A percentile compares a stretch with the other conserved stretches of the same genome.
Evolutionary conservation across 176 grass and related monocot genomes (phyloP).

Genomic region (Rhynchospora tenuis): DNA sequence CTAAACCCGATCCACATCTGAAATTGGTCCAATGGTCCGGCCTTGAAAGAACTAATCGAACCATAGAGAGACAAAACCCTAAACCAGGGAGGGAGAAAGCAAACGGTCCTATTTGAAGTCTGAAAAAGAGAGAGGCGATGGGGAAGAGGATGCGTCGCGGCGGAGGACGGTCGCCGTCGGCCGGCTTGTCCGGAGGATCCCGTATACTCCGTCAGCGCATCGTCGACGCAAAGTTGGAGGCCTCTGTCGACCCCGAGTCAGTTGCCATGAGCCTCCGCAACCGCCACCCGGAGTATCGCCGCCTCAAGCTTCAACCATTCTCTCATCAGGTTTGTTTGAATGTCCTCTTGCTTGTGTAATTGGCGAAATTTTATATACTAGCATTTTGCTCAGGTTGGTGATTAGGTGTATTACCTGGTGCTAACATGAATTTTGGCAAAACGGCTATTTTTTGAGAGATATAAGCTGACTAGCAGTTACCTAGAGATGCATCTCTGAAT

Average conservation of each 20-base stretch:
- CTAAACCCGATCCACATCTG: too few species aligned
- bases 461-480: not conserved
- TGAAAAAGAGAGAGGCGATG: conserved; percentile 26
- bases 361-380: not conserved
- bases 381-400: not conserved
- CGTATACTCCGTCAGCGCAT: conserved; percentile 39
- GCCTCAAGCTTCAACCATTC: conserved; percentile 50
- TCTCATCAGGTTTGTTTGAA: conserved; percentile 29
- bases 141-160: conserved; percentile 50
- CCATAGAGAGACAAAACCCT: not conserved
- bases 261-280: conserved; percentile 48
- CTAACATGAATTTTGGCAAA: not conserved
- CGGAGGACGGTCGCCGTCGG: conserved; percentile 11
- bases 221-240: conserved; percentile 20
- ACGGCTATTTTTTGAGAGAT: not conserved
- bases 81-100: not conserved
- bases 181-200: conserved; percentile 8
- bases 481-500: not conserved
- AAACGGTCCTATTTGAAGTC: not conserved
- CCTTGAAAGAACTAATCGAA: too few species aligned
- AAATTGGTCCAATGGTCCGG: too few species aligned
- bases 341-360: not conserved
- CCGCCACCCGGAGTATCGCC: conserved; percentile 35
- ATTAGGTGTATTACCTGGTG: not conserved
- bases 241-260: conserved; percentile 31